phyloP scores from a whole-genome alignment of 768 basidiomycete species.

The Coprinopsis strossmayeri region DNA sequence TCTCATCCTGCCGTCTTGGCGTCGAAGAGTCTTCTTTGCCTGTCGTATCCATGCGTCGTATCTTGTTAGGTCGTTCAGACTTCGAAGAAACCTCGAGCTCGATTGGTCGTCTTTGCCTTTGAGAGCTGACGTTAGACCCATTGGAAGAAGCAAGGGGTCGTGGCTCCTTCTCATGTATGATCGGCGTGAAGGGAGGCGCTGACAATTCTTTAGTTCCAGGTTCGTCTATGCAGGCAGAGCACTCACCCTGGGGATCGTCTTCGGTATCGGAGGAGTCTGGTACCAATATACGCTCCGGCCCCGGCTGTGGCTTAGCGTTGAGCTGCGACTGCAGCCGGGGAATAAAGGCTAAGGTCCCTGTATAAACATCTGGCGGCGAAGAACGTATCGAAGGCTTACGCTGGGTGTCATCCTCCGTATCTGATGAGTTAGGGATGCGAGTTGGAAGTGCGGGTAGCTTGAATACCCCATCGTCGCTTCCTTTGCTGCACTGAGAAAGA shows the following conservation, averaged over 20 bases:
- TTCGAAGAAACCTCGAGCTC: background rate
- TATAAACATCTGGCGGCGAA: background rate
- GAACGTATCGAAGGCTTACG: slow-evolving; percentile 9
- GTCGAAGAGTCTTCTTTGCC: background rate
- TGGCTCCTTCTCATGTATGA: background rate
- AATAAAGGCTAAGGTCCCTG: background rate
- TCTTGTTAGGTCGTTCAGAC: slow-evolving; percentile 6
- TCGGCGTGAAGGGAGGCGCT: background rate
- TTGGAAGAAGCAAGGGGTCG: slow-evolving; percentile 1
- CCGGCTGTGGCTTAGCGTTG: background rate
- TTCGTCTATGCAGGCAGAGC: background rate
- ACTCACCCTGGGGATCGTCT: slow-evolving; percentile 13
- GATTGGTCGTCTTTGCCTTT: background rate
- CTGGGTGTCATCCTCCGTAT: slow-evolving; percentile 17
- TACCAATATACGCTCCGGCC: background rate
- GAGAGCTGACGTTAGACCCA: background rate
- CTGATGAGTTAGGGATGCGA: slow-evolving; percentile 12
- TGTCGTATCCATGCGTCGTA: background rate
- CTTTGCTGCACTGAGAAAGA: slow-evolving; percentile 8
- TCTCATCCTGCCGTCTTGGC: slow-evolving; percentile 4
- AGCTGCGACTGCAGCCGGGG: background rate
- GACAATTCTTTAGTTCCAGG: background rate
- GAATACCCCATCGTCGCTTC: slow-evolving; percentile 9
- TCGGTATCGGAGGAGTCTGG: slow-evolving; percentile 13
- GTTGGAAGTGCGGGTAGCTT: slow-evolving; percentile 12